These are phyloP conservation scores for Aspergillus wentii DNA, from an alignment of 495 filamentous ascomycete genomes.

Conservation along the genomic window DNA sequence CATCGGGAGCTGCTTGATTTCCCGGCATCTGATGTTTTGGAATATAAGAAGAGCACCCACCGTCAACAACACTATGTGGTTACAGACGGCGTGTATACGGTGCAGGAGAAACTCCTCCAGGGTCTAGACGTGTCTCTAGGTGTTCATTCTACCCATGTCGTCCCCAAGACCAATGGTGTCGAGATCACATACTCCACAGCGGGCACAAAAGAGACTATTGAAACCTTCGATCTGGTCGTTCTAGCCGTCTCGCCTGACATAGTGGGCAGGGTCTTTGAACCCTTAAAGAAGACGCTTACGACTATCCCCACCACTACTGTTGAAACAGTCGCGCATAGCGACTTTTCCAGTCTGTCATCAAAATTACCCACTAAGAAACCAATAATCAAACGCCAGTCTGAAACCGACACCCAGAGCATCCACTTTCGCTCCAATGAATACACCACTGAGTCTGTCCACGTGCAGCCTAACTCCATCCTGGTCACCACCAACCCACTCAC, in stretches of 20 bases:
- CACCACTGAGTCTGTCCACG: slow-evolving; percentile 30
- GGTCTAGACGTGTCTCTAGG: slow-evolving; percentile 21
- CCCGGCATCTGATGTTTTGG: slow-evolving; percentile 44
- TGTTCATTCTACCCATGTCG: slow-evolving; percentile 12
- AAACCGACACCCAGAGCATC: slow-evolving; percentile 14
- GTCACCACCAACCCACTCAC: slow-evolving; percentile 30
- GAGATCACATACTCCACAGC: slow-evolving; percentile 11
- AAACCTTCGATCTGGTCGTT: slow-evolving; percentile 34
- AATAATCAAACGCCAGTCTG: not conserved
- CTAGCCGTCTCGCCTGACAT: slow-evolving; percentile 43
- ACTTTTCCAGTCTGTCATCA: slow-evolving; percentile 16
- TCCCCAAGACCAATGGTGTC: slow-evolving; percentile 2
- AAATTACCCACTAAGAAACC: not conserved
- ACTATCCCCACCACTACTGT: slow-evolving; percentile 38
- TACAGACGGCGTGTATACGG: slow-evolving; percentile 36
- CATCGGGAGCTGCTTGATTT: slow-evolving; percentile 45
- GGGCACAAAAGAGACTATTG: not conserved
- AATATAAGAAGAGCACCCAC: slow-evolving; percentile 40
- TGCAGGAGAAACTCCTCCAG: slow-evolving; percentile 36
- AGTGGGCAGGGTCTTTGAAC: slow-evolving; percentile 34
- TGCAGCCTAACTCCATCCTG: slow-evolving; percentile 25
- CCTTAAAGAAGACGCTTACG: slow-evolving; percentile 27
- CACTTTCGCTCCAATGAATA: slow-evolving; percentile 20
- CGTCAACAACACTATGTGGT: slow-evolving; percentile 46
- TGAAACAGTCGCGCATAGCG: slow-evolving; percentile 40